Conservation (phyloP, 441 rosid species). For the Isatis lusitanica region DNA sequence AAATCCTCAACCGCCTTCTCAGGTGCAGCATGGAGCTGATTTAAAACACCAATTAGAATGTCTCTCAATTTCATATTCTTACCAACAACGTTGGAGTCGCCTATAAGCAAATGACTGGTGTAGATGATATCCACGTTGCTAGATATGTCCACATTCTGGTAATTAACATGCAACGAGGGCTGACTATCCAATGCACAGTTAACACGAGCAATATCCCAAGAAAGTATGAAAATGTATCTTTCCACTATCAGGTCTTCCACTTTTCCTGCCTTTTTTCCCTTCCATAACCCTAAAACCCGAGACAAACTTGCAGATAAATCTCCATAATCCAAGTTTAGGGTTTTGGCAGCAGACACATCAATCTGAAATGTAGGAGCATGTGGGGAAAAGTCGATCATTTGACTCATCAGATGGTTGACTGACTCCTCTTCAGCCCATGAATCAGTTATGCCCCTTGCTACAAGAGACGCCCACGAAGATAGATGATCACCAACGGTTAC, state of each 20-base stretch:
- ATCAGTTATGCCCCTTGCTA: slow-evolving; percentile 54
- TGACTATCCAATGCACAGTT: slow-evolving; percentile 42
- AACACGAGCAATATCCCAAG: slow-evolving; percentile 74
- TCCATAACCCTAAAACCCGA: slow-evolving; percentile 78
- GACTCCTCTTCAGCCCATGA: slow-evolving; percentile 69
- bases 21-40: slow-evolving; percentile 48
- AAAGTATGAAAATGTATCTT: slow-evolving; percentile 86
- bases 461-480: slow-evolving; percentile 73
- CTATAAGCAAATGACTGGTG: slow-evolving; percentile 61
- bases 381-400: slow-evolving; percentile 72
- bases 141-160: slow-evolving; percentile 51
- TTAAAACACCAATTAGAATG: slow-evolving; percentile 54
- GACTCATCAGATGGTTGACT: slow-evolving; percentile 57
- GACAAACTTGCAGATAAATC: slow-evolving; percentile 63
- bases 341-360: slow-evolving; percentile 56
- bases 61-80: slow-evolving; percentile 46
- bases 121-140: slow-evolving; percentile 54
- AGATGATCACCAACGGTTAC: slow-evolving; percentile 53
- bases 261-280: slow-evolving; percentile 65
- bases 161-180: slow-evolving; percentile 46
- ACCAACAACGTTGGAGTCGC: slow-evolving; percentile 48
- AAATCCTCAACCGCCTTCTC: slow-evolving; percentile 55
- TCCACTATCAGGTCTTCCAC: slow-evolving; percentile 91
- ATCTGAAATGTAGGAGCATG: slow-evolving; percentile 62
- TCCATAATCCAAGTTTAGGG: slow-evolving; percentile 56